These are phyloP conservation scores for Glarea lozoyensis DNA, from an alignment of 495 filamentous ascomycete genomes.

Conservation along the genomic window DNA sequence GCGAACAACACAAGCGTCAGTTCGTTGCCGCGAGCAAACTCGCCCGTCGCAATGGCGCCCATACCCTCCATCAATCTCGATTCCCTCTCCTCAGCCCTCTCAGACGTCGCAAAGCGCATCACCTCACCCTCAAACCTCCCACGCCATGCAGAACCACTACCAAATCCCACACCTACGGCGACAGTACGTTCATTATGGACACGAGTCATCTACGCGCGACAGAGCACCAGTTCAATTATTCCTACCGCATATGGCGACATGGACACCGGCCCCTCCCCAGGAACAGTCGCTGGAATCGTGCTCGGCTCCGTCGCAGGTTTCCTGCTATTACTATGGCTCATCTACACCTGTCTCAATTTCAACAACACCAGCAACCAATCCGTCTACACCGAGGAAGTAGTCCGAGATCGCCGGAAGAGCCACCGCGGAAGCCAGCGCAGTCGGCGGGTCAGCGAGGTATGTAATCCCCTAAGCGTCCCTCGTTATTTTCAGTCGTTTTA, in stretches of 20 bases:
- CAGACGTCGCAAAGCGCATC: slow-evolving; percentile 5
- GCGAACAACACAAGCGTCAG: too few species aligned
- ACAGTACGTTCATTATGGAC: background rate
- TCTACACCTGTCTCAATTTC: slow-evolving; percentile 52
- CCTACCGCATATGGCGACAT: slow-evolving; percentile 60
- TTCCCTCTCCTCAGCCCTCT: slow-evolving; percentile 2
- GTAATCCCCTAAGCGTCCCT: background rate
- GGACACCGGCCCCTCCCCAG: slow-evolving; percentile 50
- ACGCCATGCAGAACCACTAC: background rate
- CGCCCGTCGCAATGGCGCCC: slow-evolving; percentile 20
- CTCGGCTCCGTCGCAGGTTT: slow-evolving; percentile 80
- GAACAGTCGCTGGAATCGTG: slow-evolving; percentile 74
- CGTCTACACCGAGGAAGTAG: slow-evolving; percentile 10
- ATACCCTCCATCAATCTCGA: slow-evolving; percentile 1
- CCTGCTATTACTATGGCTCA: slow-evolving; percentile 62
- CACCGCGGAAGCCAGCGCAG: slow-evolving; percentile 4
- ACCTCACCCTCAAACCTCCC: background rate
- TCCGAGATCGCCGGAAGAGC: slow-evolving; percentile 11
- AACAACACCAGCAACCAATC: slow-evolving; percentile 30
- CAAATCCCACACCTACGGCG: background rate
- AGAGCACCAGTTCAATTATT: slow-evolving; percentile 25
- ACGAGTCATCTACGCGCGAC: background rate
- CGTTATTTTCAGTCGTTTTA: background rate
- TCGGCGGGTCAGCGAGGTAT: background rate
- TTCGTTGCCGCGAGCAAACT: too few species aligned